Percentiles rank a stretch among this genome's conserved stretches.
Evolutionary conservation across 1,139 yeast genomes (phyloP).

Genomic region (Blastobotrys apis): DNA sequence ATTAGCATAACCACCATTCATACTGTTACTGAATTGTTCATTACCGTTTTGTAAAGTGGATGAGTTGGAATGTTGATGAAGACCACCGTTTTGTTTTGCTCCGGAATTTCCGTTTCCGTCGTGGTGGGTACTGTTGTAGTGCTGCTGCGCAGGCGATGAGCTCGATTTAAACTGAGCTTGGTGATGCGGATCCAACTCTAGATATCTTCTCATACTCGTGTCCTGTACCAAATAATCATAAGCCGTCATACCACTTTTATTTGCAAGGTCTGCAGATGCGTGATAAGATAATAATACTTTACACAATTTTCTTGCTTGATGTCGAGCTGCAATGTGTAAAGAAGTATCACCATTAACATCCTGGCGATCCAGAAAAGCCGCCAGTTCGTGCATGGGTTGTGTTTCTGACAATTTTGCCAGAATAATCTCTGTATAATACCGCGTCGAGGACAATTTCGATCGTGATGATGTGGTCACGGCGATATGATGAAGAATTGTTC

Average conservation of each 20-base stretch:
- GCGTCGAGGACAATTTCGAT: conserved; percentile 66
- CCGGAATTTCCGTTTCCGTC: conserved; percentile 1
- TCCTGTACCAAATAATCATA: conserved; percentile 61
- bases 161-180: conserved; percentile 21
- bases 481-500: conserved; percentile 81
- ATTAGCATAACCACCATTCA: background rate
- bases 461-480: conserved; percentile 55
- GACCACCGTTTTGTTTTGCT: background rate
- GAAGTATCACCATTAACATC: conserved; percentile 88
- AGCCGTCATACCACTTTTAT: conserved; percentile 67
- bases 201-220: conserved; percentile 31
- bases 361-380: conserved; percentile 63
- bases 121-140: background rate
- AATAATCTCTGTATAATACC: conserved; percentile 75
- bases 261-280: conserved; percentile 66
- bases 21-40: background rate
- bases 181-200: conserved; percentile 11
- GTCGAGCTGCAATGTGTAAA: conserved; percentile 72
- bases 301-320: conserved; percentile 70
- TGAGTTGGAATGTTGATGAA: background rate
- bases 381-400: conserved; percentile 47
- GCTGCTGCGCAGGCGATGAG: conserved; percentile 25
- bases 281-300: conserved; percentile 68
- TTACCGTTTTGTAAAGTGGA: background rate
- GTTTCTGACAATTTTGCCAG: conserved; percentile 66